phyloP scores from a whole-genome alignment of 176 grass and related monocot species.

The Metroxylon sagu region DNA sequence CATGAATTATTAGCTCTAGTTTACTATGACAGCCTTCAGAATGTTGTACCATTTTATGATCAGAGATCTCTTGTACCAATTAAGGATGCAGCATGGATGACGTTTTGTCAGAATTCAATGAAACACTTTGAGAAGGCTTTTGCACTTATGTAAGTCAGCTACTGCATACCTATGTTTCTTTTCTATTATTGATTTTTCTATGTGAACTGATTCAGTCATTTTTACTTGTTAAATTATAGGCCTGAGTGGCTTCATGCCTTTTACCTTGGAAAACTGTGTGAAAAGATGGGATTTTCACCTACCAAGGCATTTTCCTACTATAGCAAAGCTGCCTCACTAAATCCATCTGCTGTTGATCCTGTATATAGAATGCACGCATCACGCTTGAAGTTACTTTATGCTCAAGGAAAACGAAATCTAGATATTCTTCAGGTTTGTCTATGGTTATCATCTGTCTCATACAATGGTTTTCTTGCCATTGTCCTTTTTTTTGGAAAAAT shows the following conservation, averaged over 20 bases:
- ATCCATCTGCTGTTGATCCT: constrained; percentile 83
- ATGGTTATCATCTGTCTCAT: constrained; percentile 1
- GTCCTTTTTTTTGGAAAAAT: neutral
- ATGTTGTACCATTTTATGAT: constrained; percentile 97
- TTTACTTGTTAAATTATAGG: constrained; percentile 27
- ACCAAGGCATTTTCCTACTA: constrained; percentile 87
- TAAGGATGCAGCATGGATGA: constrained; percentile 74
- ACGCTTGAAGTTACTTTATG: constrained; percentile 92
- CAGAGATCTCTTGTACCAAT: constrained; percentile 76
- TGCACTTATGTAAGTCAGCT: constrained; percentile 53
- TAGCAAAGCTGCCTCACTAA: constrained; percentile 57
- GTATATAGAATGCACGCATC: constrained; percentile 97
- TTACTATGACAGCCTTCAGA: constrained; percentile 91
- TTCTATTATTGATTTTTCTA: no score
- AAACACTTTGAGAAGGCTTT: constrained; percentile 91
- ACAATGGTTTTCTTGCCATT: neutral
- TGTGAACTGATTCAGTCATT: no score
- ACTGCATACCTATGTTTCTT: no score
- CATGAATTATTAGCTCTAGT: constrained; percentile 92
- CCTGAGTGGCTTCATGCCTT: constrained; percentile 89
- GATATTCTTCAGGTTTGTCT: constrained; percentile 72
- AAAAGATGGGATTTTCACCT: constrained; percentile 70
- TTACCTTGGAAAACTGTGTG: constrained; percentile 96
- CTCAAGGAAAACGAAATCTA: constrained; percentile 55
- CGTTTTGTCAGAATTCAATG: constrained; percentile 76